Percentiles rank a stretch among this genome's conserved stretches.
These are phyloP conservation scores for Perkinsus marinus DNA, from an alignment of 169 alveolate species.

Conservation along the genomic window DNA sequence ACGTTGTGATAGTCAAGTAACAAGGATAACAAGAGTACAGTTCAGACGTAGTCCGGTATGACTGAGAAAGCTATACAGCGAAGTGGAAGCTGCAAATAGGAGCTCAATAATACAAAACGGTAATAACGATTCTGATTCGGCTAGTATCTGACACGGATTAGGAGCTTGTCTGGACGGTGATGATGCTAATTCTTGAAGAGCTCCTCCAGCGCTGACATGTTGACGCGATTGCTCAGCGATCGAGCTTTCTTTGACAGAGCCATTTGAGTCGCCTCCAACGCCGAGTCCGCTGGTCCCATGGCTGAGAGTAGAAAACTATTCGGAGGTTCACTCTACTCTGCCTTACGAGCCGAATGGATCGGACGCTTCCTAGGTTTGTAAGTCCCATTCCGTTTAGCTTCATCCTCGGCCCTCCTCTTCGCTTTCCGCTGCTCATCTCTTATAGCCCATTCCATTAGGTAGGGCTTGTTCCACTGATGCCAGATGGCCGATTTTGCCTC, in stretches of 20 bases:
- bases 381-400: neutral
- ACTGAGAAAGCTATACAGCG: neutral
- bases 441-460: neutral
- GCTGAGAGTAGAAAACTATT: neutral
- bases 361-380: neutral
- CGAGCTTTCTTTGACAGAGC: neutral
- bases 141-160: neutral
- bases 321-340: too few species aligned
- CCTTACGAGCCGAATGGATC: neutral
- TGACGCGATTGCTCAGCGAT: neutral
- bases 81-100: neutral
- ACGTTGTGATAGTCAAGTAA: neutral
- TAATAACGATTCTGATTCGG: neutral
- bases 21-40: neutral
- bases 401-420: neutral
- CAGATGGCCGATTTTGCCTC: constrained; percentile 23
- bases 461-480: neutral
- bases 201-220: neutral
- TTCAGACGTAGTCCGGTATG: neutral
- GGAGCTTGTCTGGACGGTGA: neutral
- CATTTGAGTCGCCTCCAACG: neutral
- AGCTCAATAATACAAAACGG: neutral
- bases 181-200: neutral
- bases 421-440: neutral
- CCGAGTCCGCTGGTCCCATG: neutral